Evolutionary conservation across 139 green algal genomes (phyloP), one percentile per base, ranked within the genome.

Genomic region (Desmodesmus armatus): DNA sequence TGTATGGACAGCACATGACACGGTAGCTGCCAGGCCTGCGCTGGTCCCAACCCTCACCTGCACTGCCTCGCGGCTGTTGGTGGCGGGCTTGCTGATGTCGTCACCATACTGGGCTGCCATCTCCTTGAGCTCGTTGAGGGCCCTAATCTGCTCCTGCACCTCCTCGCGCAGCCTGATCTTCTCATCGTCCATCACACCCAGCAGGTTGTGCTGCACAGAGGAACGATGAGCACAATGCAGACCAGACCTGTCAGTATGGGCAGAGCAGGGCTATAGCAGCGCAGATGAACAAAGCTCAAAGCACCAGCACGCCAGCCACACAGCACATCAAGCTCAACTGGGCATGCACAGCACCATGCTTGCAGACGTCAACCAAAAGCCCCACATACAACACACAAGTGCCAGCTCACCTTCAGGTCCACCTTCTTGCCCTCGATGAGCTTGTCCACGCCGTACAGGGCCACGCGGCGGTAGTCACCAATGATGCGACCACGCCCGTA

Each of bases 391-490:
- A 39, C 35, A 39, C 5, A 25, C 25, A 69, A 69, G 27, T 7
- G 47, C 9, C 41, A 9, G 39, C 72, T 51, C 23, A 82, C 76
- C 81, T 90, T 89, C 11, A 94, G 84, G 88, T 96, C 93, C 0
- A 60, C 53, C 69, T 91, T 77, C 91, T 96, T 96, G 62, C 86
- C 86, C 40, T 88, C 83, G 39, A 96, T 91, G 58, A 96, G 89
- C 35, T 83, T 81, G 84, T 93, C 91, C 37, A 93, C 88, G 41
- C 94, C 94, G 83, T 95, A 96, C 80, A 96, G 90, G 21, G 94
- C 89, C 51, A 95, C 92, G 47, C 94, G 91, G n/a, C 88, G 25
- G 88, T 96, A 96, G 91, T 96, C 94, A 31, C 94, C 94, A 82
- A 96, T 96, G 83, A 96, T 95, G 80, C 94, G 92, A 29, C 94